phyloP scores from a whole-genome alignment of 345 rosid species.

The Hibiscus trionum region DNA sequence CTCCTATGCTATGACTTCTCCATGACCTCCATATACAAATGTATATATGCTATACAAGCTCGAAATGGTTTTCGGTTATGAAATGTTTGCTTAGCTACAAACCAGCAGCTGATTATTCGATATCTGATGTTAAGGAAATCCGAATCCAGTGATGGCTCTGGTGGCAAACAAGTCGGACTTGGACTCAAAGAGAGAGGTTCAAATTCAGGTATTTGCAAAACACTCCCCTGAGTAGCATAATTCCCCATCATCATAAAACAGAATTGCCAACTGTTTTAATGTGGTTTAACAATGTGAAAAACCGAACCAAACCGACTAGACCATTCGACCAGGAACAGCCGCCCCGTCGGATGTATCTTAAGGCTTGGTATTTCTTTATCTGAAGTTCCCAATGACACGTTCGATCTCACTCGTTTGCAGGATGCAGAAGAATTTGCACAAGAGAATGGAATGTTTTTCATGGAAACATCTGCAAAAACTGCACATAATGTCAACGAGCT shows the following conservation, averaged over 20 bases:
- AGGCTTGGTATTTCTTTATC: background rate
- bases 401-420: slow-evolving; percentile 22
- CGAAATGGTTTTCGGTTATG: background rate
- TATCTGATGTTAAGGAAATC: slow-evolving; percentile 31
- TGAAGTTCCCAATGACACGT: background rate
- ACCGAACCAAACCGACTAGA: background rate
- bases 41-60: background rate
- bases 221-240: background rate
- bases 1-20: background rate
- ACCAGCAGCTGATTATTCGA: background rate
- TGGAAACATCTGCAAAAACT: slow-evolving; percentile 65
- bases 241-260: background rate
- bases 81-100: background rate
- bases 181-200: slow-evolving; percentile 43
- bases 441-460: slow-evolving; percentile 51
- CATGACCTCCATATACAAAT: background rate
- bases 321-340: background rate
- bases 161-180: slow-evolving; percentile 59
- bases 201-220: slow-evolving; percentile 35
- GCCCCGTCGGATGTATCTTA: background rate
- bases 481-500: slow-evolving; percentile 66
- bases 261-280: background rate
- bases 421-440: slow-evolving; percentile 57
- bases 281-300: background rate
- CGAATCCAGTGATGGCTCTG: slow-evolving; percentile 51